These are phyloP conservation scores for Botrytis paeoniae DNA, from an alignment of 2,329 filamentous ascomycete genomes.

Conservation along the genomic window DNA sequence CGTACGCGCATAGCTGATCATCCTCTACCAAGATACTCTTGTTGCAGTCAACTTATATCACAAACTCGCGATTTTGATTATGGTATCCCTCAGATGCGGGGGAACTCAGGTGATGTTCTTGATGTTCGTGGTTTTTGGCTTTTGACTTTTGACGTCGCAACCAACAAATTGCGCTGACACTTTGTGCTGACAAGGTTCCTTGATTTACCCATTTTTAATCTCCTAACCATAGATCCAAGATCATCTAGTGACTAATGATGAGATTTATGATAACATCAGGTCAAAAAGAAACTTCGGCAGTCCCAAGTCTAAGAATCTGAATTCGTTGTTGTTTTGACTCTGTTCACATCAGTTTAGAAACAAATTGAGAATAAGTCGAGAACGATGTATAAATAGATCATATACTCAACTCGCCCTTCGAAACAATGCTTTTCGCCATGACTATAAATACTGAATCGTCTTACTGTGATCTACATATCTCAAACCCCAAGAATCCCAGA, in stretches of 20 bases:
- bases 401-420: background rate
- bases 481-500: background rate
- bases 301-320: background rate
- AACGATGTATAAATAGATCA: background rate
- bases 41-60: background rate
- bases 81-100: accelerated
- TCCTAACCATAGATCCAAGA: background rate
- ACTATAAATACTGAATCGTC: background rate
- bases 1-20: background rate
- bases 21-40: background rate
- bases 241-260: background rate
- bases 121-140: background rate
- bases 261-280: background rate
- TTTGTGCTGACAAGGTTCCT: background rate
- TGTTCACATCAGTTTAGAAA: background rate
- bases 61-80: background rate
- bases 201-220: background rate
- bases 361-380: background rate
- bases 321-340: background rate
- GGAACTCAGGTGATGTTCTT: background rate
- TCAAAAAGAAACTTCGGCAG: background rate
- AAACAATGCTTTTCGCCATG: background rate
- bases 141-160: background rate
- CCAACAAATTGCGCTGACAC: background rate
- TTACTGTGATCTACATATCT: background rate